Percentiles rank a stretch among this genome's conserved stretches.
phyloP scores from a whole-genome alignment of 768 basidiomycete species.

The Porphyrellus cyaneotinctus region DNA sequence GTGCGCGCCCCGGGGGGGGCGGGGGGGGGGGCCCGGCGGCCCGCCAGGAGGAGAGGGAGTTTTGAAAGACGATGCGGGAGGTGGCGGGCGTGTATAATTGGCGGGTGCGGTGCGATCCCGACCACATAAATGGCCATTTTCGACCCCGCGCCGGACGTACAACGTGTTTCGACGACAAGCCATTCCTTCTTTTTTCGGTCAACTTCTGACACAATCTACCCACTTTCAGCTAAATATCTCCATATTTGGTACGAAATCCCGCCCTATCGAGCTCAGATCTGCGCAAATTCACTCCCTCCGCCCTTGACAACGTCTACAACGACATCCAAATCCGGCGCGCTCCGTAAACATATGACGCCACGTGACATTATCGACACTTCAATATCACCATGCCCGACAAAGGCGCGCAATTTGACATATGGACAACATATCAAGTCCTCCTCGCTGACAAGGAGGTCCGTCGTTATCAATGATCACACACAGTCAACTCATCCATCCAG shows the following conservation, averaged over 20 bases:
- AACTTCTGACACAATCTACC: conserved; percentile 19
- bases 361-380: conserved; percentile 16
- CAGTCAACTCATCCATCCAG: conserved; percentile 32
- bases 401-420: no score
- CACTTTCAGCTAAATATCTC: conserved; percentile 19
- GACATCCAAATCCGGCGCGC: conserved; percentile 10
- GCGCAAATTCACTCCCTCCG: conserved; percentile 23
- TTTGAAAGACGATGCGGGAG: neutral
- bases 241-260: conserved; percentile 11
- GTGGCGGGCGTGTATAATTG: conserved; percentile 43
- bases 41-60: conserved; percentile 24
- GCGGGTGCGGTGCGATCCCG: conserved; percentile 52
- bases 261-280: conserved; percentile 7
- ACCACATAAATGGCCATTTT: conserved; percentile 51
- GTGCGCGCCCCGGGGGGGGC: no score
- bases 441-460: conserved; percentile 65
- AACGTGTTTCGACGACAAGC: conserved; percentile 73
- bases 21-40: conserved; percentile 19
- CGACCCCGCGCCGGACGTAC: conserved; percentile 62
- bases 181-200: conserved; percentile 13
- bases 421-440: conserved; percentile 53
- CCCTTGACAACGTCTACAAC: conserved; percentile 27
- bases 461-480: neutral
- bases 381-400: conserved; percentile 27
- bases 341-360: neutral